Evolutionary conservation across 1,284 basidiomycete genomes (phyloP).

Genomic region (Salmacisia buchloeana): DNA sequence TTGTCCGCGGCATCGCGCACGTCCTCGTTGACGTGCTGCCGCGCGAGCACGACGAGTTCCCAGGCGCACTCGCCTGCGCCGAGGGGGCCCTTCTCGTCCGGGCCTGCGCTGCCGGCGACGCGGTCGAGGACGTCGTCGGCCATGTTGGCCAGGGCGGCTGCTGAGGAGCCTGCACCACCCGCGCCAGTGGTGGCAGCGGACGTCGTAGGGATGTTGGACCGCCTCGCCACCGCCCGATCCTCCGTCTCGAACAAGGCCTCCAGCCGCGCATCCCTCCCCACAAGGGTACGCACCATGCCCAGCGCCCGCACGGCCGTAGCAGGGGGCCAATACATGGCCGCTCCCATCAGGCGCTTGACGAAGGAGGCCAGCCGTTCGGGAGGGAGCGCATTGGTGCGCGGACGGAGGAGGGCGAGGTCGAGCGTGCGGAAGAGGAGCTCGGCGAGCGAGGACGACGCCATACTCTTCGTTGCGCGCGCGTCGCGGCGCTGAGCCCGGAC

Average conservation of each 20-base stretch:
- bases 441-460: slow-evolving; percentile 24
- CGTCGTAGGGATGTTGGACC: background rate
- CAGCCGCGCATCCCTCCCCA: slow-evolving; percentile 71
- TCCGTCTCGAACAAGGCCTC: slow-evolving; percentile 78
- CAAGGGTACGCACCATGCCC: slow-evolving; percentile 65
- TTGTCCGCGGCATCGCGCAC: slow-evolving; percentile 10
- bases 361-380: slow-evolving; percentile 82
- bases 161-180: background rate
- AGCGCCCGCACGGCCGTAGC: slow-evolving; percentile 63
- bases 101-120: background rate
- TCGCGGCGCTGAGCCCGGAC: slow-evolving; percentile 9
- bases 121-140: slow-evolving; percentile 58
- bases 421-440: slow-evolving; percentile 81
- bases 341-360: slow-evolving; percentile 76
- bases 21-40: slow-evolving; percentile 11
- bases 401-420: slow-evolving; percentile 67
- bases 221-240: slow-evolving; percentile 60
- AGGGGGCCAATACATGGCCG: slow-evolving; percentile 73
- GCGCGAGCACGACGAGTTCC: slow-evolving; percentile 11
- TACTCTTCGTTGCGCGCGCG: background rate
- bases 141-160: background rate
- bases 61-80: slow-evolving; percentile 10
- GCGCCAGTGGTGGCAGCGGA: background rate
- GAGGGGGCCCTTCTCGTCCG: slow-evolving; percentile 7
- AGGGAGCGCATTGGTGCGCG: slow-evolving; percentile 56